These are phyloP conservation scores for Zarea fungicola DNA, from an alignment of 2,329 filamentous ascomycete species.

Conservation along the genomic window DNA sequence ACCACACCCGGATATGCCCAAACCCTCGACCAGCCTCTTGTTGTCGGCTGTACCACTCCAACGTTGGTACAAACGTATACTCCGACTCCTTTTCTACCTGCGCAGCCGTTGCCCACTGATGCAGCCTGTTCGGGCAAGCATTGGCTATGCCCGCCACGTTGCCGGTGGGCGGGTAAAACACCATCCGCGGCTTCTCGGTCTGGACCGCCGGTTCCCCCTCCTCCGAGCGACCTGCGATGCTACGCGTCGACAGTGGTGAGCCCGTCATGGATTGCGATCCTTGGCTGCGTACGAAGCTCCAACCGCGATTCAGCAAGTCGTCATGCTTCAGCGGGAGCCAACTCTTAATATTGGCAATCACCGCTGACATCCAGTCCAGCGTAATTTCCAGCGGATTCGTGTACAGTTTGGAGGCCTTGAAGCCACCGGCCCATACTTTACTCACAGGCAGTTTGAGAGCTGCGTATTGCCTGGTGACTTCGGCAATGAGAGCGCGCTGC, in stretches of 20 bases:
- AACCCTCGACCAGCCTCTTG: slow-evolving; percentile 41
- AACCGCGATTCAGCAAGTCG: slow-evolving; percentile 31
- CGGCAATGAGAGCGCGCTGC: slow-evolving; percentile 39
- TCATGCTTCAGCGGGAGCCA: slow-evolving; percentile 31
- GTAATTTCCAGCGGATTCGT: slow-evolving; percentile 38
- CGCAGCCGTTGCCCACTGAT: slow-evolving; percentile 28
- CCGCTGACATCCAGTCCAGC: slow-evolving; percentile 29
- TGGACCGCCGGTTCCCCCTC: slow-evolving; percentile 8
- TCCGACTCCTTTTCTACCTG: slow-evolving; percentile 11
- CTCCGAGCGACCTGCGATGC: background rate
- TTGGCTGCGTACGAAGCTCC: slow-evolving; percentile 26
- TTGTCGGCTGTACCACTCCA: slow-evolving; percentile 48
- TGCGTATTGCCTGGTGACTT: slow-evolving; percentile 20
- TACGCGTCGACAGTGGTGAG: background rate
- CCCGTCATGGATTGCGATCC: background rate
- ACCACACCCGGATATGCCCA: slow-evolving; percentile 42
- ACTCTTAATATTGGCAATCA: slow-evolving; percentile 27
- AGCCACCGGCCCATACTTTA: slow-evolving; percentile 42
- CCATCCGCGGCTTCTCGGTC: slow-evolving; percentile 26
- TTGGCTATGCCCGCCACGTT: background rate
- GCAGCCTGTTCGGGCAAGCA: slow-evolving; percentile 36
- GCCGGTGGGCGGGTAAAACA: slow-evolving; percentile 42
- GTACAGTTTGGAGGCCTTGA: slow-evolving; percentile 19
- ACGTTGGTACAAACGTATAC: slow-evolving; percentile 42
- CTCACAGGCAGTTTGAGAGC: slow-evolving; percentile 27